A percentile compares a stretch with the other conserved stretches of the same genome.
phyloP scores from a whole-genome alignment of 768 basidiomycete species.

The Exidia glandulosa region DNA sequence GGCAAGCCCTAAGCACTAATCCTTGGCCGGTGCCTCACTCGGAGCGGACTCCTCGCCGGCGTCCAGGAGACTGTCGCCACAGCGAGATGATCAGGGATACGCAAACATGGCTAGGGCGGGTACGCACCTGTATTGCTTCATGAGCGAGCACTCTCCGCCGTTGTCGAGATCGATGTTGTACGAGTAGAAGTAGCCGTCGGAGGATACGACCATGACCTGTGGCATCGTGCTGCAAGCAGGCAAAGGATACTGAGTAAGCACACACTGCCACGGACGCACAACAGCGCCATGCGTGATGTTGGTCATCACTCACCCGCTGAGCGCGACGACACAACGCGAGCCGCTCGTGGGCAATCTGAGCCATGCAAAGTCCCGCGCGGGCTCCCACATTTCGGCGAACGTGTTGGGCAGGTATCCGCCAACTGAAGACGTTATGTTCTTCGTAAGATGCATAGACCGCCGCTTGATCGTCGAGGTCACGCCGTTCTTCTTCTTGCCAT shows the following conservation, averaged over 20 bases:
- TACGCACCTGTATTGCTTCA: conserved; percentile 75
- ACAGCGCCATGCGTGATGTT: neutral
- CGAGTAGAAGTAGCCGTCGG: conserved; percentile 90
- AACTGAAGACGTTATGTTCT: conserved; percentile 62
- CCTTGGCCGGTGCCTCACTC: neutral
- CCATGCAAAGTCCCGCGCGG: conserved; percentile 87
- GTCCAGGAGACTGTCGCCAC: conserved; percentile 6
- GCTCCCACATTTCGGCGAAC: conserved; percentile 95
- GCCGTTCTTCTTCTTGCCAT: conserved; percentile 55
- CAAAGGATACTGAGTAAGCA: neutral
- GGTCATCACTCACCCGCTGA: conserved; percentile 59
- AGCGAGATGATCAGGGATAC: neutral
- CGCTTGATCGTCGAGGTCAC: conserved; percentile 49
- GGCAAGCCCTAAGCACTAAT: neutral
- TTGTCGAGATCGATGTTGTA: conserved; percentile 94
- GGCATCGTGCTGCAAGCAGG: conserved; percentile 66
- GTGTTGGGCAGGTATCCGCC: conserved; percentile 82
- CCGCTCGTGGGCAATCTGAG: conserved; percentile 71
- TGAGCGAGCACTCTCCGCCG: conserved; percentile 88
- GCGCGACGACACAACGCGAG: conserved; percentile 75
- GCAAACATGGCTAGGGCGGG: neutral
- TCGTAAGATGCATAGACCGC: conserved; percentile 65
- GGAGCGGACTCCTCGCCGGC: conserved; percentile 5
- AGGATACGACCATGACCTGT: conserved; percentile 93
- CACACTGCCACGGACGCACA: neutral